Evolutionary conservation across 2,329 filamentous ascomycete species (phyloP), one percentile per base, ranked within the genome.

Genomic region (Westerdykella sp.): DNA sequence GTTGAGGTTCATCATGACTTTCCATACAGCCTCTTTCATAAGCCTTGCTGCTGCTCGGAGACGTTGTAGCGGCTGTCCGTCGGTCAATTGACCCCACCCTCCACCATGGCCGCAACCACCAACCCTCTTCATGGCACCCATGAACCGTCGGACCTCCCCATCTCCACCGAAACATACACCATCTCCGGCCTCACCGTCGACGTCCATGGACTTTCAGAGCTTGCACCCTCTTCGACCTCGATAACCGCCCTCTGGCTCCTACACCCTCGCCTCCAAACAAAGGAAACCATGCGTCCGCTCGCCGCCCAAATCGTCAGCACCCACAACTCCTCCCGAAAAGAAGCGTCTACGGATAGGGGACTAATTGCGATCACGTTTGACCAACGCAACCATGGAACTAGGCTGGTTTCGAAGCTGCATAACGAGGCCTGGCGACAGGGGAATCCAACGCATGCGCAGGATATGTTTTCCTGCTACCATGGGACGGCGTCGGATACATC

Each of bases 171-270:
- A 48, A 83, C 80, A 15, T 74, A 85, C 53, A 78, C 81, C 47
- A 85, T 97, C 63, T 81, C 84, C 35, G 89, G 89, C 37, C 80
- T 96, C 42, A 74, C 85, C 9, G 80, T 85, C 39, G 85, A 87
- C 46, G 75, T 95, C 45, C 90, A 90, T 66, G 90, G 91, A 14
- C 78, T 95, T 2, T 70, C 81, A 23, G 87, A 95, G 60, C 75
- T 95, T 0, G 72, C 80, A 1, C 41, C 72, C 0, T 67, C 74
- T 12, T 70, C 75, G 3, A 66, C 64, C 5, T 69, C 73, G 25
- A 71, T 95, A 30, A 82, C 88, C 18, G 87, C 85, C 56, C 78
- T 97, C n/a, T 96, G 90, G 87, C 81, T 97, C 11, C 78, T 96
- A 14, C 89, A 97, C 62, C 87, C 87, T 2, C 80, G 93, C 18